Evolutionary conservation across 768 basidiomycete genomes (phyloP).

Genomic region (Phanerochaete carnosa): DNA sequence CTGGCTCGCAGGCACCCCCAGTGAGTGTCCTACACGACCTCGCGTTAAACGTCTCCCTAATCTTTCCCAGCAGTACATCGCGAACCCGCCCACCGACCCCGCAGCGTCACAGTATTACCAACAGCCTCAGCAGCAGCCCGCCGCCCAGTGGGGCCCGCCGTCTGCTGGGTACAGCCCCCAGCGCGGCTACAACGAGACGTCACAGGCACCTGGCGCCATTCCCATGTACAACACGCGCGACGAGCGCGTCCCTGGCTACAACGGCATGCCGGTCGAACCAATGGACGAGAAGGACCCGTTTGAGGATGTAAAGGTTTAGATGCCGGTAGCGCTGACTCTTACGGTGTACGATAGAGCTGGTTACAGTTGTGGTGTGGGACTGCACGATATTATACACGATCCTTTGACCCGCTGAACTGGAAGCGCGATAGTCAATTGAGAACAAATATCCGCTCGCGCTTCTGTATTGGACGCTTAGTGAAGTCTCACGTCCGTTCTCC

Average conservation of each 20-base stretch:
- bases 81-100: conserved; percentile 36
- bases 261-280: conserved; percentile 16
- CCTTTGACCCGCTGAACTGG: not conserved
- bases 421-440: too few species aligned
- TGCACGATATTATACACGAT: not conserved
- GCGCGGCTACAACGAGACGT: conserved; percentile 4
- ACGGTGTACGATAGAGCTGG: not conserved
- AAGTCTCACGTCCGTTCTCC: too few species aligned
- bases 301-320: conserved; percentile 20
- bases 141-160: not conserved
- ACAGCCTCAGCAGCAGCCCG: conserved; percentile 25
- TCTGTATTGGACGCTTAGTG: too few species aligned
- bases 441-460: too few species aligned
- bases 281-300: conserved; percentile 26
- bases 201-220: conserved; percentile 31
- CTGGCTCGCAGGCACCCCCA: conserved; percentile 40
- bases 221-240: conserved; percentile 39
- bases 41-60: not conserved
- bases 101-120: conserved; percentile 25
- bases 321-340: not conserved
- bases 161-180: conserved; percentile 10
- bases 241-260: conserved; percentile 32
- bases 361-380: not conserved
- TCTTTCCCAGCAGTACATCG: conserved; percentile 27
- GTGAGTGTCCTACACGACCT: conserved; percentile 23